A percentile compares a stretch with the other conserved stretches of the same genome.
Evolutionary conservation across 2,329 filamentous ascomycete species (phyloP).

Genomic region (Huntiella decipiens): DNA sequence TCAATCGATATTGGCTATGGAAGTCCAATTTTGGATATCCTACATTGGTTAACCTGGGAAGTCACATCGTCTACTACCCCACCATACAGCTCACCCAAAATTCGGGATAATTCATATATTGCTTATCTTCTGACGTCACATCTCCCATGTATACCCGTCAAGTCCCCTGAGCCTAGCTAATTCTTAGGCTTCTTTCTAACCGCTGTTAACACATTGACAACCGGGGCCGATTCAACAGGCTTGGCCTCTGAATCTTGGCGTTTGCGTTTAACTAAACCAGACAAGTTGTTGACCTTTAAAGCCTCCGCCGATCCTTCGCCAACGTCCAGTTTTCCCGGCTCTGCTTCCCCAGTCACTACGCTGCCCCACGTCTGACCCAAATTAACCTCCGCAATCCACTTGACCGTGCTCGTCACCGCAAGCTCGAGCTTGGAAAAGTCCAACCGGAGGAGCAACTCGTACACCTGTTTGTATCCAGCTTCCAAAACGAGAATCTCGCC

Average conservation of each 20-base stretch:
- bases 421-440: constrained; percentile 51
- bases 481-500: constrained; percentile 46
- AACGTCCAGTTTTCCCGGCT: neutral
- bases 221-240: constrained; percentile 12
- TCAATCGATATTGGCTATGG: too few relatives aligned
- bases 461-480: constrained; percentile 44
- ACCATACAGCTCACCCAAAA: too few relatives aligned
- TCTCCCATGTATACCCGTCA: too few relatives aligned
- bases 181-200: constrained; percentile 39
- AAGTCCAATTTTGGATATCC: too few relatives aligned
- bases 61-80: too few relatives aligned
- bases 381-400: constrained; percentile 52
- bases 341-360: constrained; percentile 3
- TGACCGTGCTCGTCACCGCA: constrained; percentile 42
- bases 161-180: neutral
- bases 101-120: too few relatives aligned
- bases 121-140: too few relatives aligned
- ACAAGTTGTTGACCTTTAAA: constrained; percentile 26
- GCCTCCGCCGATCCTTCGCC: neutral
- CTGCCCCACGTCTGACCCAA: constrained; percentile 12
- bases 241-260: constrained; percentile 8
- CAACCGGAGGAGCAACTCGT: constrained; percentile 51
- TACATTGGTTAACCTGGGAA: too few relatives aligned
- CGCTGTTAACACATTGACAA: constrained; percentile 28
- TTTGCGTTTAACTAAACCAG: constrained; percentile 30